phyloP scores from a whole-genome alignment of 75 land plant genomes.

The Chamaecyparis obtusa region DNA sequence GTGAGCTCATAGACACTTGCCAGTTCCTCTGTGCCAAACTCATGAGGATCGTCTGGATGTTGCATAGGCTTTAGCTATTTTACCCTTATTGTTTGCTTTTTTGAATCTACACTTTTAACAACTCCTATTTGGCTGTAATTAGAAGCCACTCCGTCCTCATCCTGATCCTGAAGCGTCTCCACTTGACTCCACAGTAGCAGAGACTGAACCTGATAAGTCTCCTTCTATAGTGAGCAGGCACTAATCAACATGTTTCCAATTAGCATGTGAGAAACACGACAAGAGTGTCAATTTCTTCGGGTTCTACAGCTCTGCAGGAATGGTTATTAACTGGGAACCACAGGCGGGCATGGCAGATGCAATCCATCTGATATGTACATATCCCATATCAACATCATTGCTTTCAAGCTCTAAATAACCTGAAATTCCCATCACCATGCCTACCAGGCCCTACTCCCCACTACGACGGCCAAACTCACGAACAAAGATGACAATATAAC shows the following conservation, averaged over 20 bases:
- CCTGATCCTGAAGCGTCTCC: slow-evolving; percentile 38
- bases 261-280: slow-evolving; percentile 66
- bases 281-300: slow-evolving; percentile 63
- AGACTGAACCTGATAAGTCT: neutral
- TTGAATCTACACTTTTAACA: slow-evolving; percentile 74
- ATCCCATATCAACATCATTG: slow-evolving; percentile 60
- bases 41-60: slow-evolving; percentile 25
- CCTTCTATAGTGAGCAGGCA: slow-evolving; percentile 34
- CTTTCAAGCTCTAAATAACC: slow-evolving; percentile 54
- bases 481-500: too few species aligned
- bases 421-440: slow-evolving; percentile 29
- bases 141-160: slow-evolving; percentile 37
- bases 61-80: slow-evolving; percentile 43
- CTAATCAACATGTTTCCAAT: slow-evolving; percentile 93
- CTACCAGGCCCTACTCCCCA: slow-evolving; percentile 17
- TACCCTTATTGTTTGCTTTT: slow-evolving; percentile 74
- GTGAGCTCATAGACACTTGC: slow-evolving; percentile 91
- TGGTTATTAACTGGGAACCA: slow-evolving; percentile 12
- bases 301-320: slow-evolving; percentile 58
- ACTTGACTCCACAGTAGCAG: neutral
- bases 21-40: slow-evolving; percentile 46
- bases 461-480: too few species aligned
- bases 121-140: slow-evolving; percentile 53
- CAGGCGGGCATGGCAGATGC: slow-evolving; percentile 25
- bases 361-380: slow-evolving; percentile 76